Evolutionary conservation across 495 filamentous ascomycete genomes (phyloP).

Genomic region (Parathielavia appendiculata): DNA sequence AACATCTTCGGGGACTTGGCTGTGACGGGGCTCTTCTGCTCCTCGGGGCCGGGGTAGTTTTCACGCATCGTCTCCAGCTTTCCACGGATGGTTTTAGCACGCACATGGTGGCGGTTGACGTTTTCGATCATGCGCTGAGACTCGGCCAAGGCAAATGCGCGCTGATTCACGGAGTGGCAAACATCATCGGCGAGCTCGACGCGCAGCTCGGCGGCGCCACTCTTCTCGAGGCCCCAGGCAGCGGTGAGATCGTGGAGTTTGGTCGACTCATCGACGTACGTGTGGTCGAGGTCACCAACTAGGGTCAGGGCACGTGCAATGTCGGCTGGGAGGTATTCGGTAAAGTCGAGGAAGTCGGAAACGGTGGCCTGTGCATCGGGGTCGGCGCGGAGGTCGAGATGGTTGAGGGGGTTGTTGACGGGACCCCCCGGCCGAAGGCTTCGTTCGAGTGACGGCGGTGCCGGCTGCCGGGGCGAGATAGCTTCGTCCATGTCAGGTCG

Average conservation of each 20-base stretch:
- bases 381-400: constrained; percentile 51
- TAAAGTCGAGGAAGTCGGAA: constrained; percentile 92
- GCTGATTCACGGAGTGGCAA: constrained; percentile 66
- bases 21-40: constrained; percentile 49
- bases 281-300: constrained; percentile 74
- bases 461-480: constrained; percentile 37
- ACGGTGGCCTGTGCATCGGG: constrained; percentile 93
- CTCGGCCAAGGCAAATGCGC: constrained; percentile 75
- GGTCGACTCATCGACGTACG: constrained; percentile 59
- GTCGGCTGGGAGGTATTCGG: constrained; percentile 93
- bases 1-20: constrained; percentile 52
- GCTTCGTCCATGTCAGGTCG: constrained; percentile 33
- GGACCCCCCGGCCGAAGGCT: constrained; percentile 29
- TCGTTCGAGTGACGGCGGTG: constrained; percentile 29
- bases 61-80: constrained; percentile 74
- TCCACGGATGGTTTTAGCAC: constrained; percentile 67
- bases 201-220: constrained; percentile 54
- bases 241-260: constrained; percentile 68
- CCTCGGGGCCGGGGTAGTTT: constrained; percentile 45
- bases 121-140: constrained; percentile 72
- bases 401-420: constrained; percentile 29
- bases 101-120: constrained; percentile 70
- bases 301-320: constrained; percentile 84
- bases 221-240: constrained; percentile 57
- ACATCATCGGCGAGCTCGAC: constrained; percentile 69